phyloP scores from a whole-genome alignment of 305 asterid genomes.

The Withania somnifera region DNA sequence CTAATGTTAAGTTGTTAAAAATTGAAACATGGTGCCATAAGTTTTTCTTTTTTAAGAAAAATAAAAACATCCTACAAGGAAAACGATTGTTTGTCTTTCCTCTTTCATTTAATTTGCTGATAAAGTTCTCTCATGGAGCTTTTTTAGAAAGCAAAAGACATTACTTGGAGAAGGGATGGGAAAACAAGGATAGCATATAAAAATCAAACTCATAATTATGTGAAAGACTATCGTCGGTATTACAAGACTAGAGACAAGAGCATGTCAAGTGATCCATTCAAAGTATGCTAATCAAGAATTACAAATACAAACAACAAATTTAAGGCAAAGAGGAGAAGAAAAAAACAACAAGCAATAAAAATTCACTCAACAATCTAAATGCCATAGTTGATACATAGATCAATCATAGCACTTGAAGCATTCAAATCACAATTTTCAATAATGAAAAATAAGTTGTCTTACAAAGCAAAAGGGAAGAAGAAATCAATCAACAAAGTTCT shows the following conservation, averaged over 20 bases:
- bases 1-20: no score
- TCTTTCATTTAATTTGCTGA: neutral
- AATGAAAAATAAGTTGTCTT: neutral
- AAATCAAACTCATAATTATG: neutral
- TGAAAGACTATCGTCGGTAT: neutral
- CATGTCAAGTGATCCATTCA: neutral
- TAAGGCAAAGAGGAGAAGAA: neutral
- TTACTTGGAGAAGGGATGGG: neutral
- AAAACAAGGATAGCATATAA: neutral
- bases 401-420: neutral
- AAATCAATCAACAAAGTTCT: constrained; percentile 36
- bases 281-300: neutral
- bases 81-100: neutral
- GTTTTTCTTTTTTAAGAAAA: no score
- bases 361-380: neutral
- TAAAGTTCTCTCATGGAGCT: neutral
- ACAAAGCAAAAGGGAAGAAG: neutral
- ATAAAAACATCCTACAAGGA: neutral
- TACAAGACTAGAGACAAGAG: neutral
- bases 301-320: neutral
- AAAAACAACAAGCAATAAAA: neutral
- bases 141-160: neutral
- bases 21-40: neutral
- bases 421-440: neutral
- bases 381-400: neutral